Conservation (phyloP, 2,329 filamentous ascomycete genomes). For the Gnomoniopsis smithogilvyi region DNA sequence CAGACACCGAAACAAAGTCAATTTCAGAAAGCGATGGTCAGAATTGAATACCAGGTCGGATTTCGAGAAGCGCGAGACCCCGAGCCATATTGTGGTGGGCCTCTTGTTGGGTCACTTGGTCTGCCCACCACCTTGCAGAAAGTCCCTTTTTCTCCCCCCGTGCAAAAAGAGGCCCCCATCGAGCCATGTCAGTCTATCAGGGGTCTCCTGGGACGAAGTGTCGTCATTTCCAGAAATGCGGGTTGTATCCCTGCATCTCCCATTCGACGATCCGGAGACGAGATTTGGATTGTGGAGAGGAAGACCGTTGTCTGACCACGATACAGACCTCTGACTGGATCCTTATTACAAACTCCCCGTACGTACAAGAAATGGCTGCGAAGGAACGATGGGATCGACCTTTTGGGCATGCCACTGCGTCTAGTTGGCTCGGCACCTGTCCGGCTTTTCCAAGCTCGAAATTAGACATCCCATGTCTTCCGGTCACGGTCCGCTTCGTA, state of each 20-base stretch:
- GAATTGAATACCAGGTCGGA: not conserved
- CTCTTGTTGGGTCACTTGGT: not conserved
- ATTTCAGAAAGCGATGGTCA: too few relatives aligned
- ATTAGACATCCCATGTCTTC: too few relatives aligned
- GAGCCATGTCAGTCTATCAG: not conserved
- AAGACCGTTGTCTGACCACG: not conserved
- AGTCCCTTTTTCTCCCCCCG: too few relatives aligned
- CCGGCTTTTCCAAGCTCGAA: not conserved
- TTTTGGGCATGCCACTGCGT: not conserved
- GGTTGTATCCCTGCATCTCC: conserved; percentile 8
- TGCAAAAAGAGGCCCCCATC: not conserved
- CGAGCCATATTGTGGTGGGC: not conserved
- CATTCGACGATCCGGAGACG: conserved; percentile 3
- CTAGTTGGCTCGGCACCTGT: not conserved
- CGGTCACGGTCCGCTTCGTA: conserved; percentile 1
- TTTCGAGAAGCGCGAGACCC: conserved; percentile 1
- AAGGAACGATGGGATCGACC: not conserved
- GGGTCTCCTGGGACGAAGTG: conserved; percentile 7
- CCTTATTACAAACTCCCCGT: conserved; percentile 13
- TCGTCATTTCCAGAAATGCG: conserved; percentile 12
- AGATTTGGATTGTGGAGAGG: conserved; percentile 1
- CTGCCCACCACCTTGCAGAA: too few relatives aligned
- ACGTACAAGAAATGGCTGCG: conserved; percentile 12
- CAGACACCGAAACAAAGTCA: too few relatives aligned
- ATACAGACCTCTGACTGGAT: conserved; percentile 5